Base-by-base conservation (phyloP, 2,329 filamentous ascomycete species). In the Aspergillus ruber region DNA sequence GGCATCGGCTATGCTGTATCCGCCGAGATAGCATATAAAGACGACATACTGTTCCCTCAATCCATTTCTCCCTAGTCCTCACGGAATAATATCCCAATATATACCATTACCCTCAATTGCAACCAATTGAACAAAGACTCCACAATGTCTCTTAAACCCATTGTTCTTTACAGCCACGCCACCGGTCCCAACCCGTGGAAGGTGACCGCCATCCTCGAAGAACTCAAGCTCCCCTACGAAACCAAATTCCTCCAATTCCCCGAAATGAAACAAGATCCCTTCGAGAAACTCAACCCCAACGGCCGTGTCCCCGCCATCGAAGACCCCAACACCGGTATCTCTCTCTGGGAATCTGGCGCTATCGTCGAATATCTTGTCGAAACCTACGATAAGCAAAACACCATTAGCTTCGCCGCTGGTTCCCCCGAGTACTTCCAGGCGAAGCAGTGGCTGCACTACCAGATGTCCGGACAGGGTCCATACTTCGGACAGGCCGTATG, bases 401-500 rank as follows among this genome's bases (percentile, higher is more conserved):
- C 62, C 42, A 47, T 75, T 20, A 67, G 62, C 42, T 74, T 70
- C 50, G 49, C 48, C 6, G 44, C 56, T 0, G 58, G 60, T 2
- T 61, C 57, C 4, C 57, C 62, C 2, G 70, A 74, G 27, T 60
- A 56, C 43, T 70, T 67, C 50, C 59, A 65, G 2, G 65, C 67
- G 3, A 69, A 68, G 49, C 71, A 74, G 36, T 76, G 70, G 67
- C 64, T 76, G 4, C 67, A 66, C 55, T 74, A 68, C 58, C 73
- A 77, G 57, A 60, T 61, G 36, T 65, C 65, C 2, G 73, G 73
- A 6, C 74, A 77, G 52, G 74, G 73, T 1, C 74, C 74, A 0
- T 77, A 76, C 55, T 76, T 67, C 49, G 75, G 75, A 12, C 74
- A 77, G 55, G 61, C 60, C 0, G 62, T 59, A 23, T 77, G 72